Percentiles rank a stretch among this genome's conserved stretches.
Evolutionary conservation across 306 rosid species (phyloP).

Genomic region (Canavalia ensiformis): DNA sequence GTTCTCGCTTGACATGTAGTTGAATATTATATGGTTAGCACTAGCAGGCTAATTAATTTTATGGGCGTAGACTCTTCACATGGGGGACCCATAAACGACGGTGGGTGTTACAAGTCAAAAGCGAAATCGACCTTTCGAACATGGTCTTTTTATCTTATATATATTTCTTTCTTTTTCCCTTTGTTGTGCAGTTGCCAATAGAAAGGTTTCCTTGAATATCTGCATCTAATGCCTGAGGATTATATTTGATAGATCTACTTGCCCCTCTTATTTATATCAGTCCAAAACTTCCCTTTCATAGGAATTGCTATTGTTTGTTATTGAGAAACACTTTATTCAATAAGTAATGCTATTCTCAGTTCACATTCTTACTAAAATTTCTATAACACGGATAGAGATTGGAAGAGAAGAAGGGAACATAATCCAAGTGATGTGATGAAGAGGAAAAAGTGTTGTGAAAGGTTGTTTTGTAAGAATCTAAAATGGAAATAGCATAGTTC

Average conservation of each 20-base stretch:
- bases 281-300: not conserved
- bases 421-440: too few species aligned
- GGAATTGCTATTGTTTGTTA: not conserved
- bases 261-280: not conserved
- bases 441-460: too few species aligned
- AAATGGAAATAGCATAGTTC: too few species aligned
- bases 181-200: not conserved
- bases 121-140: constrained; percentile 2
- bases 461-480: too few species aligned
- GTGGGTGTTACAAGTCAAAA: constrained; percentile 44
- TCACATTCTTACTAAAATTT: too few species aligned
- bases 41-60: constrained; percentile 50
- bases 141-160: not conserved
- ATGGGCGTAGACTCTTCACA: constrained; percentile 45
- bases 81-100: constrained; percentile 47
- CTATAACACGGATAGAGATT: too few species aligned
- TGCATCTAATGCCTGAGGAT: not conserved
- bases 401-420: too few species aligned
- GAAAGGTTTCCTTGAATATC: constrained; percentile 18
- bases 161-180: not conserved
- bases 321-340: not conserved
- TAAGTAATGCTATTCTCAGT: too few species aligned
- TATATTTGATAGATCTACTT: not conserved
- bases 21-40: constrained; percentile 51
- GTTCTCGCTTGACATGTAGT: constrained; percentile 51